A percentile compares a stretch with the other conserved stretches of the same genome.
phyloP scores from a whole-genome alignment of 2,329 filamentous ascomycete species.

The Calonectria naviculata region DNA sequence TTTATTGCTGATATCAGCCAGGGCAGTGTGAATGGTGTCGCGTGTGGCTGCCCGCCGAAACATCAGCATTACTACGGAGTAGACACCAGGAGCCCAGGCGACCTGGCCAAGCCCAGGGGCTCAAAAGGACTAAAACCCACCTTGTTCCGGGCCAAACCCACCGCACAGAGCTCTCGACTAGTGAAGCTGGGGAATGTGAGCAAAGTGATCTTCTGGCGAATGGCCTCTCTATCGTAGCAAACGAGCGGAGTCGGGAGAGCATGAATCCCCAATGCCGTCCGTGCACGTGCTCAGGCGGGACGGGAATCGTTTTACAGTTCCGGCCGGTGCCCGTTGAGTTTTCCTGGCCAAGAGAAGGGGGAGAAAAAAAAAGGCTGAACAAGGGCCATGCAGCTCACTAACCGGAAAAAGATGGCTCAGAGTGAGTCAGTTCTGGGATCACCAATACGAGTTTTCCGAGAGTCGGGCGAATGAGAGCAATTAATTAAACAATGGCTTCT shows the following conservation, averaged over 20 bases:
- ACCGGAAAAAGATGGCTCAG: conserved; percentile 3
- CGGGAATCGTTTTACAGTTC: conserved; percentile 4
- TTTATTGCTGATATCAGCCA: neutral
- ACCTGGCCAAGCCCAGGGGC: neutral
- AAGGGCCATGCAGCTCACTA: neutral
- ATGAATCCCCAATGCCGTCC: neutral
- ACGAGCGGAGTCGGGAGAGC: neutral
- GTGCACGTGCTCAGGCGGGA: conserved; percentile 1
- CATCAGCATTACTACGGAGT: neutral
- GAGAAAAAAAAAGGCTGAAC: neutral
- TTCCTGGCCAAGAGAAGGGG: neutral
- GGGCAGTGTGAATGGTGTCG: neutral
- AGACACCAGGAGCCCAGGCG: neutral
- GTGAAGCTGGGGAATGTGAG: neutral
- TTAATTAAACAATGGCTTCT: neutral
- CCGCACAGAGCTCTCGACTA: neutral
- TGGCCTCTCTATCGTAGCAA: neutral
- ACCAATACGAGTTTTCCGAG: neutral
- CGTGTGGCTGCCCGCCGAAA: neutral
- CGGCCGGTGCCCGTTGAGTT: neutral
- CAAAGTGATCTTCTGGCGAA: neutral
- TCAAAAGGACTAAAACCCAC: neutral
- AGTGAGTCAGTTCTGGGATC: conserved; percentile 12
- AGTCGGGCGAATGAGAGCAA: neutral
- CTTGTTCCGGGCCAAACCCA: neutral